Percentiles rank a stretch among this genome's conserved stretches.
Evolutionary conservation across 2,329 filamentous ascomycete genomes (phyloP).

Genomic region (Cladorrhinum sp.): DNA sequence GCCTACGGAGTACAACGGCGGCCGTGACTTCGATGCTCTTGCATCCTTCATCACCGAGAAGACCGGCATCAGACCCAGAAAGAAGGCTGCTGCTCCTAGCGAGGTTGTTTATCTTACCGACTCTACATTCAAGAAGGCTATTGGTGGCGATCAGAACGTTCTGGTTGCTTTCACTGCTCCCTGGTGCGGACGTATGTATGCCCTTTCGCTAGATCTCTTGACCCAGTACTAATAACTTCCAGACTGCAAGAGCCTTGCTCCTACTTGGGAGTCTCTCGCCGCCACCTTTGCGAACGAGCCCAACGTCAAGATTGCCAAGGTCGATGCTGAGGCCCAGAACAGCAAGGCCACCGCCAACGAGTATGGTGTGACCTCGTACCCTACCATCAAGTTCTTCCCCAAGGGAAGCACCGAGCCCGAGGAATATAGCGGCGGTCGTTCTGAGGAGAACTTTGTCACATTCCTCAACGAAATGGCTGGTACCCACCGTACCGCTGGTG

Average conservation of each 20-base stretch:
- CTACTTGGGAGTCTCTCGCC: slow-evolving; percentile 84
- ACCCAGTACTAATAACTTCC: slow-evolving; percentile 13
- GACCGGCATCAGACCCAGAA: slow-evolving; percentile 78
- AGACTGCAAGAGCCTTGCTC: slow-evolving; percentile 97
- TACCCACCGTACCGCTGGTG: slow-evolving; percentile 79
- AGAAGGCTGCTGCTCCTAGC: slow-evolving; percentile 69
- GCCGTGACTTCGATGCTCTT: slow-evolving; percentile 84
- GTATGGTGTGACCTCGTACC: slow-evolving; percentile 81
- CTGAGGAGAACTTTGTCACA: slow-evolving; percentile 69
- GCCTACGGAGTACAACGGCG: slow-evolving; percentile 81
- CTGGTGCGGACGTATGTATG: slow-evolving; percentile 91
- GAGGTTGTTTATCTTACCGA: slow-evolving; percentile 79
- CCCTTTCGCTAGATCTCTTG: slow-evolving; percentile 4
- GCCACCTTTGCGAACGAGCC: slow-evolving; percentile 75
- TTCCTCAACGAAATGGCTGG: slow-evolving; percentile 89
- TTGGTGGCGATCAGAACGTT: slow-evolving; percentile 85
- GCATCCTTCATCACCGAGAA: slow-evolving; percentile 79
- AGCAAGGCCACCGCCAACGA: slow-evolving; percentile 74
- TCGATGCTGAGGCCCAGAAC: slow-evolving; percentile 87
- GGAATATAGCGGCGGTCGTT: slow-evolving; percentile 71
- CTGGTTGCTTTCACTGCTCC: slow-evolving; percentile 96
- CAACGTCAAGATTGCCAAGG: slow-evolving; percentile 84
- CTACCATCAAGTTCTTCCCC: slow-evolving; percentile 97
- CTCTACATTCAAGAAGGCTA: slow-evolving; percentile 67
- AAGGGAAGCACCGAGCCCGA: slow-evolving; percentile 72